These are phyloP conservation scores for Globisporangium splendens DNA, from an alignment of 352 stramenopile species.

Conservation along the genomic window DNA sequence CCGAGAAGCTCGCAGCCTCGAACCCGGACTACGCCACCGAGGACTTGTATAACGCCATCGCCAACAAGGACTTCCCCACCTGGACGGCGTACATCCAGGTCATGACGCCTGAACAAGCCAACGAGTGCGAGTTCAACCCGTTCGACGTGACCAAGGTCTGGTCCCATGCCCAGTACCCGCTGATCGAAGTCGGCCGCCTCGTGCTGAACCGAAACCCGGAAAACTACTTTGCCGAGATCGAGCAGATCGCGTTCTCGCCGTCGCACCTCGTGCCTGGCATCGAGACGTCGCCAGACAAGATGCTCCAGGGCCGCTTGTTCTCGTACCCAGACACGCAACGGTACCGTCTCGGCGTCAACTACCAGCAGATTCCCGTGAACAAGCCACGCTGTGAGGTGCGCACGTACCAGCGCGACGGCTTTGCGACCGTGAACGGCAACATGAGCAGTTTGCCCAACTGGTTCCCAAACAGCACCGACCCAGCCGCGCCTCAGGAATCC, in stretches of 20 bases:
- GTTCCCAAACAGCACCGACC: constrained; percentile 87
- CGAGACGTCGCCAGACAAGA: constrained; percentile 81
- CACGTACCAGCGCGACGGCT: constrained; percentile 84
- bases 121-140: constrained; percentile 66
- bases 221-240: constrained; percentile 94
- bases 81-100: constrained; percentile 92
- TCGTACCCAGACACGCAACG: constrained; percentile 88
- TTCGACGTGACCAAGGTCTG: constrained; percentile 94
- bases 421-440: constrained; percentile 77
- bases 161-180: constrained; percentile 82
- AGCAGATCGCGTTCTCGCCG: constrained; percentile 90
- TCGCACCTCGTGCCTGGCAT: constrained; percentile 91
- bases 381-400: constrained; percentile 53
- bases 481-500: constrained; percentile 33
- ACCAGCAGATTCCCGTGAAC: constrained; percentile 89
- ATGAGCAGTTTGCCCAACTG: constrained; percentile 73
- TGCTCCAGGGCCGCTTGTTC: constrained; percentile 89
- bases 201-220: constrained; percentile 90
- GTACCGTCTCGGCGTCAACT: constrained; percentile 87
- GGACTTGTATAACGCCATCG: constrained; percentile 91
- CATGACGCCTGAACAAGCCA: constrained; percentile 80
- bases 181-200: constrained; percentile 82
- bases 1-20: constrained; percentile 48
- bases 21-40: constrained; percentile 89
- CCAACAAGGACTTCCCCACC: constrained; percentile 70